Evolutionary conservation across 140 eudicot genomes (phyloP), one percentile per base, ranked within the genome.

Genomic region (Eryngium alpinum): DNA sequence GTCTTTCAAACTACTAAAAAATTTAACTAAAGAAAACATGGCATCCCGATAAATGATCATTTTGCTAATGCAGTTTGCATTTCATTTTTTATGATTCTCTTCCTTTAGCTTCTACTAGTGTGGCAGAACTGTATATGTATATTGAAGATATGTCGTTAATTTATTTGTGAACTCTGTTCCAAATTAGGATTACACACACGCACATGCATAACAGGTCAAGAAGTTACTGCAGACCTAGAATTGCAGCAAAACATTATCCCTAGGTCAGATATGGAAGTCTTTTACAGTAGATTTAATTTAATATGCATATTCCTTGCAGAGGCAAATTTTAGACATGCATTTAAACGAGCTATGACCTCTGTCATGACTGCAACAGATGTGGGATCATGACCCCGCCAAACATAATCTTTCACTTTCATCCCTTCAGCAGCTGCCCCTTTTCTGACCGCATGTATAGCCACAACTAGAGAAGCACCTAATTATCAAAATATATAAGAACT

Each of bases 371-470:
- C 99, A 86, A 95, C 99, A 79, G 99, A 82, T 38, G 99, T 95
- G 19, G 99, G 99, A 85, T 95, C 99, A 83, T 95, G 99, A 82
- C 99, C 99, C 87, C 97, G 97, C 99, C 99, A 95, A 21, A 95
- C 91, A 63, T 95, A 95, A 83, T 95, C 97, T 84, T 91, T 88
- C 78, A 95, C 84, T 44, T 83, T 95, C 99, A 95, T 92, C 87
- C 97, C 97, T 87, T 95, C 99, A 31, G 97, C 97, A 69, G 97
- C 96, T 83, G 99, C 97, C 80, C 97, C 97, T 88, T 95, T 95
- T 85, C 94, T 88, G 71, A 95, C 97, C 85, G 99, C 97, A 86
- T 92, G 83, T 60, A 95, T 89, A 15, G 97, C 99, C 87, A 95
- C 99, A 89, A 91, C 62, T 81, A 95, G 93, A 57, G 99, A 95